Base-by-base conservation (phyloP, 345 rosid species). In the Excoecaria cochinchinensis region DNA sequence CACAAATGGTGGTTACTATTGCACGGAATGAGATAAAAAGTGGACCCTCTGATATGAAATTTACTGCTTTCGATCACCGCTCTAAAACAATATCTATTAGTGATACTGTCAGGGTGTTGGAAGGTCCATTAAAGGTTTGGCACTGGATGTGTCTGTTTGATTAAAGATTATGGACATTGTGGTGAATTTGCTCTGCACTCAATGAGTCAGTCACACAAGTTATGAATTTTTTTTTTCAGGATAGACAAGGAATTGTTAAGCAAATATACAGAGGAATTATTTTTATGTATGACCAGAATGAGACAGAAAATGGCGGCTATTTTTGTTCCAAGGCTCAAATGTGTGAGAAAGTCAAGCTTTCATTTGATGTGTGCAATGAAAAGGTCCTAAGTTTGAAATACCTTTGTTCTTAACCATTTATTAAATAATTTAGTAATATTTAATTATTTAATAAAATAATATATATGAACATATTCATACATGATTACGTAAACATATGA, bases 221-320 rank as follows among this genome's bases (percentile, higher is more conserved):
- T 71, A 65, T 69, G 39, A 64, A 39, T 58, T 64, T 58, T 58
- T 64, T 58, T 63, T 80, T 87, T 81, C 85, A 95, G 99, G 98
- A 88, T 85, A 88, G 83, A 84, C 89, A 95, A 85, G 99, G 99
- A 72, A 80, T 85, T 81, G 89, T 89, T 36, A 93, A 85, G 85
- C 94, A 93, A 85, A 89, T 93, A 38, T 95, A 95, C 76, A 83
- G 97, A 80, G 98, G 99, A 56, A 78, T 85, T 73, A 53, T 95
- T 74, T 95, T 93, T 74, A 58, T 90, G 69, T 82, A 85, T 79
- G 91, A 83, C 84, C 88, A 91, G 75, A 86, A 85, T 68, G 97
- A 89, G 79, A 79, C 80, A 22, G 96, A 90, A 82, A 88, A 95
- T 80, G 94, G 97, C 73, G 97, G 98, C 68, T 90, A 85, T 84